Base-by-base conservation (phyloP, 2,329 filamentous ascomycete species). In the Cordyceps cicadae region DNA sequence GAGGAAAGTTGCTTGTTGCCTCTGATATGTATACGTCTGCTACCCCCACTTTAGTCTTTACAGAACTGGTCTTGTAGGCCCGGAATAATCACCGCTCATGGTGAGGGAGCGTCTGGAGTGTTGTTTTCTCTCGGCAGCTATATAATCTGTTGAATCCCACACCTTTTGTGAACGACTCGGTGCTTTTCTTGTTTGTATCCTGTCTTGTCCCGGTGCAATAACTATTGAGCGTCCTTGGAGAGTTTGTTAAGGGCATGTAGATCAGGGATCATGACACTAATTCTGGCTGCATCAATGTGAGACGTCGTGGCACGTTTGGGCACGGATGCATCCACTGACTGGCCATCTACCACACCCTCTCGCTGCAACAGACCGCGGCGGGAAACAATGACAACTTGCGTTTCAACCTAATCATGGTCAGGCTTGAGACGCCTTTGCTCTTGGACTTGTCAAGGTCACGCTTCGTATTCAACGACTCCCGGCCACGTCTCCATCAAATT, bases 31-130 rank as follows among this genome's bases (percentile, higher is more conserved):
- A 3, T 29, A 29, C 29, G 29, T 41, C 41, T 50, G 41, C 24
- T 52, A 14, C 5, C 26, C n/a, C 17, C 26, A 21, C 26, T 46
- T 59, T 37, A 59, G 48, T 46, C 49, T 58, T 46, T 53, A 59
- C 57, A 53, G 57, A 59, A 59, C 57, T 59, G 57, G 57, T 39
- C 57, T 8, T 46, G 11, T 29, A 34, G 48, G 49, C 57, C 57
- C 24, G 57, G 57, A 52, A 46, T 59, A 53, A 59, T 59, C 39
- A 59, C 57, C 41, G 15, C 49, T 59, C 39, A 17, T 7, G 41
- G 39, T 53, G 49, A 46, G 45, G 49, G 49, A 52, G 49, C 48
- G 41, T 51, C 48, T 15, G 57, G 48, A 45, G 57, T 53, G 46
- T 53, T 53, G 26, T 59, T 53, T 46, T 39, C 48, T 34, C 49